These are phyloP conservation scores for Craterostigma plantagineum DNA, from an alignment of 257 asterid species.

Conservation along the genomic window DNA sequence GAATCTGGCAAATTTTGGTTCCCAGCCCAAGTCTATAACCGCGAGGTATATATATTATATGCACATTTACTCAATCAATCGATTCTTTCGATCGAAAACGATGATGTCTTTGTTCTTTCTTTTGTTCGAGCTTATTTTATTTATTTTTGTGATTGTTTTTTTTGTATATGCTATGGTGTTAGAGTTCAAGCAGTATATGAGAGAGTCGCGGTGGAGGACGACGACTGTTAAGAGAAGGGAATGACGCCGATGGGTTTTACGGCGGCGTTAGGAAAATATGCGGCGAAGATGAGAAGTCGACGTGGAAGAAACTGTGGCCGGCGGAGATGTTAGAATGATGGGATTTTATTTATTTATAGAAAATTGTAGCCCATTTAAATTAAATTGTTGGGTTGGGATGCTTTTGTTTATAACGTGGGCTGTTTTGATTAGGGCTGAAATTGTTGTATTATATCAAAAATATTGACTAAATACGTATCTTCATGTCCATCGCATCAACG, in stretches of 20 bases:
- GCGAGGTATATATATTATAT: conserved; percentile 38
- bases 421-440: too few species aligned
- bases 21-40: conserved; percentile 85
- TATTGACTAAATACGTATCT: too few species aligned
- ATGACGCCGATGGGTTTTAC: conserved; percentile 64
- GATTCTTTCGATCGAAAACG: not conserved
- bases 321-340: conserved; percentile 36
- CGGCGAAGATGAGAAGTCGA: conserved; percentile 33
- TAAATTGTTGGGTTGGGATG: too few species aligned
- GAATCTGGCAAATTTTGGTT: conserved; percentile 71
- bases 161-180: conserved; percentile 42
- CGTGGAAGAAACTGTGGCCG: conserved; percentile 71
- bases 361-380: too few species aligned
- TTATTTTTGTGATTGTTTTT: not conserved
- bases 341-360: too few species aligned
- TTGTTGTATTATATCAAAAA: too few species aligned
- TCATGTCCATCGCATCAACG: too few species aligned
- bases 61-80: not conserved
- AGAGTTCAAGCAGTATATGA: conserved; percentile 72
- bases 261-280: conserved; percentile 57
- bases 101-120: conserved; percentile 1
- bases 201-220: conserved; percentile 72
- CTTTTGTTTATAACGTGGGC: too few species aligned
- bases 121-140: conserved; percentile 3
- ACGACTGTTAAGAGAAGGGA: conserved; percentile 43